These are phyloP conservation scores for Rachicladosporium sp. DNA, from an alignment of 2,329 filamentous ascomycete species.

Conservation along the genomic window DNA sequence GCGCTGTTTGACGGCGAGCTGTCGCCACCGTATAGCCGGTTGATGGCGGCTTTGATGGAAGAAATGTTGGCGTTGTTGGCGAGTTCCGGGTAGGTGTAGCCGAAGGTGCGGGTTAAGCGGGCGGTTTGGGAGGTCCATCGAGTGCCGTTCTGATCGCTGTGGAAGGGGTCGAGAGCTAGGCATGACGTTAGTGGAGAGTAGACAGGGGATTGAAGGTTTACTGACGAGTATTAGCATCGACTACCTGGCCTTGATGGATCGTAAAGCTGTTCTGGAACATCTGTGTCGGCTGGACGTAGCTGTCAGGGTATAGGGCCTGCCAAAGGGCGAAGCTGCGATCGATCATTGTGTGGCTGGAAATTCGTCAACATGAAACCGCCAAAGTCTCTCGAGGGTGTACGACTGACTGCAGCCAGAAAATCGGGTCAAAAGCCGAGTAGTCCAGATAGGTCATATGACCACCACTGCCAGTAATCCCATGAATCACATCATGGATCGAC, in stretches of 20 bases:
- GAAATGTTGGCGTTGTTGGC: conserved; percentile 26
- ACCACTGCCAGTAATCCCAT: conserved; percentile 42
- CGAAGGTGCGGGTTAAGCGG: conserved; percentile 49
- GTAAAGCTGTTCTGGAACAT: conserved; percentile 49
- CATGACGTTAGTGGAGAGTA: not conserved
- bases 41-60: conserved; percentile 43
- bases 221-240: conserved; percentile 18
- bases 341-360: conserved; percentile 47
- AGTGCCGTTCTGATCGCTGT: conserved; percentile 41
- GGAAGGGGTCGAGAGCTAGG: conserved; percentile 53
- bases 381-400: no score
- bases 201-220: not conserved
- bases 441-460: conserved; percentile 61
- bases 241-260: conserved; percentile 38
- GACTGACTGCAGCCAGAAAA: conserved; percentile 56
- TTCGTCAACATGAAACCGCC: no score
- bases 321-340: conserved; percentile 67
- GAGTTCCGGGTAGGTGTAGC: conserved; percentile 64
- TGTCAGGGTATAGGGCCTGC: conserved; percentile 59
- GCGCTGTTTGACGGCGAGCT: conserved; percentile 1
- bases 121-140: conserved; percentile 58
- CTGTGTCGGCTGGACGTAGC: conserved; percentile 49
- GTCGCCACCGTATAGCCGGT: conserved; percentile 44
- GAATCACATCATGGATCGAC: conserved; percentile 35
- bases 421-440: conserved; percentile 65